Base-by-base conservation (phyloP, 2,329 filamentous ascomycete genomes). In the Tolypocladium tropicale region DNA sequence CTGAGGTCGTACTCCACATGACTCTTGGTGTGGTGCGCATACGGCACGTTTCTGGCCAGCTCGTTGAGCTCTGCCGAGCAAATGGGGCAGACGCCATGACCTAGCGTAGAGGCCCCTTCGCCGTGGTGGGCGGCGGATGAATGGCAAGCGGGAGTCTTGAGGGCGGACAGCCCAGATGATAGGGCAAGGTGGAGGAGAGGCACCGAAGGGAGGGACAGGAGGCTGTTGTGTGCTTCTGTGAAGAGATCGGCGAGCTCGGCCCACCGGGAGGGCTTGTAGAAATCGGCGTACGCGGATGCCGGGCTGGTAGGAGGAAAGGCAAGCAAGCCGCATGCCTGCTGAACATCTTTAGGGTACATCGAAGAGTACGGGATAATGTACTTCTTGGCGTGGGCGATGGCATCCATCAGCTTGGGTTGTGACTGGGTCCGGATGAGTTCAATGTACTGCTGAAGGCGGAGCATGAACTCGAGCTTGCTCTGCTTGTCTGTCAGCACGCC, bases 91-190 rank as follows among this genome's bases (percentile, higher is more conserved):
- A 97, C 84, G 52, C 84, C 86, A 9, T 88, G 86, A 2, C 84
- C 84, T 1, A 87, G 80, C 32, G 76, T 78, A 2, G 70, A 66
- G 21, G 63, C 59, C 28, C 58, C 57, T 30, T 64, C 57, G 14
- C 63, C 60, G 25, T 62, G 54, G 37, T 75, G 72, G 1, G 81
- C 79, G 5, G 81, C 75, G 25, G 77, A 75, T 1, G 87, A 88
- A 73, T 97, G 92, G 69, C 94, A 99, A 18, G 90, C 86, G 0
- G 94, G 94, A 1, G 94, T 97, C 72, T 99, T 99, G 62, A 99
- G 85, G 1, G 94, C 92, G 0, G 92, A 96, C 11, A 99, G 81
- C 9, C 94, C 94, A 0, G 92, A 91, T 1, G 88, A 90, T 11
- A 99, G 82, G 14, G 94, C 94, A 59, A 95, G 88, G 72, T 97